Evolutionary conservation across 768 basidiomycete species (phyloP).

Genomic region (Termitomyces sp.): DNA sequence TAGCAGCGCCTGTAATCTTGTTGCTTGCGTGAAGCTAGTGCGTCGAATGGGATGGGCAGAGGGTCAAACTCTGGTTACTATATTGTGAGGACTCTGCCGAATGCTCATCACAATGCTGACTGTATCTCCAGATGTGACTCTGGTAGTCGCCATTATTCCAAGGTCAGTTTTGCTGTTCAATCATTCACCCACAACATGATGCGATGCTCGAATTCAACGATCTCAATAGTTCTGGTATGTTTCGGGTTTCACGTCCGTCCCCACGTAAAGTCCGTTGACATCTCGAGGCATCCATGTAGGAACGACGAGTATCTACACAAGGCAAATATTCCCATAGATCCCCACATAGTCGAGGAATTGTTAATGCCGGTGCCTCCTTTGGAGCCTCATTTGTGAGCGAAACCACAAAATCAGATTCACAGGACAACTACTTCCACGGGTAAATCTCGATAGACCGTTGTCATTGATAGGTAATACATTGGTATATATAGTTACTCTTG

Average conservation of each 20-base stretch:
- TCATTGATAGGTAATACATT: background rate
- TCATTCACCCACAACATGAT: conserved; percentile 11
- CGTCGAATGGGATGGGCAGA: conserved; percentile 66
- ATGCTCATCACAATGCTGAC: conserved; percentile 2
- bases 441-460: background rate
- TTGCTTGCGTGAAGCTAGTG: conserved; percentile 83
- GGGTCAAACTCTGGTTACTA: conserved; percentile 77
- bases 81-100: conserved; percentile 55
- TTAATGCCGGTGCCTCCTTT: conserved; percentile 24
- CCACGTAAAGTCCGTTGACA: background rate
- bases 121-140: conserved; percentile 70
- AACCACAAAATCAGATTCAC: background rate
- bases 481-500: conserved; percentile 45
- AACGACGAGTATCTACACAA: conserved; percentile 52
- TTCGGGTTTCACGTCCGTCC: background rate
- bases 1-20: conserved; percentile 92
- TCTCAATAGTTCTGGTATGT: conserved; percentile 41
- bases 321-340: conserved; percentile 41
- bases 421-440: background rate
- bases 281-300: conserved; percentile 26
- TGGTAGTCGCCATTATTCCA: conserved; percentile 89
- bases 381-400: conserved; percentile 8
- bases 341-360: conserved; percentile 39
- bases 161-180: conserved; percentile 43
- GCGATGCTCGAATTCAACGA: background rate